Evolutionary conservation across 2,329 filamentous ascomycete species (phyloP).

Genomic region (Aspergillus sp.): DNA sequence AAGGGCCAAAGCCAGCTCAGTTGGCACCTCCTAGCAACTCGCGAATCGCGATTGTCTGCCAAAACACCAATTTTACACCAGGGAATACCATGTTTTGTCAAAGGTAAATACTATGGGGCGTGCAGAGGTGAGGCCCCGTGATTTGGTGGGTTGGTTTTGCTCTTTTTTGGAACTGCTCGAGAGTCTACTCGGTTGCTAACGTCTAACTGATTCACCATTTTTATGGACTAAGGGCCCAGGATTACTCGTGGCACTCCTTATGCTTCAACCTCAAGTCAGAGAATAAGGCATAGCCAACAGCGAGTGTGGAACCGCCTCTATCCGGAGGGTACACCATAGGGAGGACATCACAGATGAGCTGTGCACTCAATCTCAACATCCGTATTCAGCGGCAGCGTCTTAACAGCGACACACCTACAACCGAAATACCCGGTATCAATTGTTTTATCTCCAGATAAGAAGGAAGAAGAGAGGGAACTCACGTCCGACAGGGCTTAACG

Average conservation of each 20-base stretch:
- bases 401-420: constrained; percentile 73
- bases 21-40: not conserved
- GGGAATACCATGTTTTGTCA: not conserved
- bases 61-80: not conserved
- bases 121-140: not conserved
- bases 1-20: constrained; percentile 35
- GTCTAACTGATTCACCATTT: not conserved
- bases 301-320: too few species aligned
- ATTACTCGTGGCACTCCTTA: not conserved
- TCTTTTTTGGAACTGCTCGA: not conserved
- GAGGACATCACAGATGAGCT: constrained; percentile 21
- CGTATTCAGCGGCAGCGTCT: constrained; percentile 81
- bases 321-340: too few species aligned
- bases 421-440: not conserved
- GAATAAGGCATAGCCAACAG: not conserved
- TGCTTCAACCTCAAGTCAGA: not conserved
- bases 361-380: constrained; percentile 90
- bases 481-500: constrained; percentile 58
- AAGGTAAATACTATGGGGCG: not conserved
- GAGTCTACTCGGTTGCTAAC: not conserved
- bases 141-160: not conserved
- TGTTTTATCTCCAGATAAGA: not conserved
- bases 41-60: not conserved
- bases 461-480: constrained; percentile 9
- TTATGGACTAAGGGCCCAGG: too few species aligned